phyloP scores from a whole-genome alignment of 805 yeast genomes.

The Zygotorulaspora danielsina region DNA sequence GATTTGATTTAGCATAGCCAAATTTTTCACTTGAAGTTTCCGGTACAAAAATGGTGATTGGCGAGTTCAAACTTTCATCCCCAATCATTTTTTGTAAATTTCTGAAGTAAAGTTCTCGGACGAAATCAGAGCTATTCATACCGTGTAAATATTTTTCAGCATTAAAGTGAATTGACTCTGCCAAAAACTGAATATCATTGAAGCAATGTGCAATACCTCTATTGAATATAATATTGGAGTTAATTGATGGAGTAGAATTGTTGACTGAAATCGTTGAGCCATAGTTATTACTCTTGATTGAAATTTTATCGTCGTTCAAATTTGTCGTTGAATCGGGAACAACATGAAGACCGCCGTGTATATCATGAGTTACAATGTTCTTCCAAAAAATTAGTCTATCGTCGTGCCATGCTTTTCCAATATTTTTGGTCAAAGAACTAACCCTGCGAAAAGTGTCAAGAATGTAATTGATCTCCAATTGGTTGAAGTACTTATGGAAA shows the following conservation, averaged over 20 bases:
- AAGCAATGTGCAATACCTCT: conserved; percentile 52
- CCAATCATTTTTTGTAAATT: conserved; percentile 54
- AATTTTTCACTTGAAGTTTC: conserved; percentile 33
- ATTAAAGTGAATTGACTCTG: conserved; percentile 39
- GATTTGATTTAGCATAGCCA: conserved; percentile 36
- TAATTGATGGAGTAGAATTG: conserved; percentile 31
- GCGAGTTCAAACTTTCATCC: conserved; percentile 44
- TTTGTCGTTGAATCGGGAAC: conserved; percentile 16
- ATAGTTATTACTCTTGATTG: conserved; percentile 22
- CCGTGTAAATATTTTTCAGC: conserved; percentile 58
- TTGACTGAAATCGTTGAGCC: conserved; percentile 40
- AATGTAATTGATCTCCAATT: conserved; percentile 46
- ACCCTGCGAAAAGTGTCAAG: conserved; percentile 17
- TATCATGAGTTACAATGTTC: conserved; percentile 39
- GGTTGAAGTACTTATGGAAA: conserved; percentile 34
- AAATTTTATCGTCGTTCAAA: conserved; percentile 25
- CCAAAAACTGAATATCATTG: conserved; percentile 30
- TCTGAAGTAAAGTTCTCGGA: conserved; percentile 64
- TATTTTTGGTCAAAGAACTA: conserved; percentile 8
- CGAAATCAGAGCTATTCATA: conserved; percentile 55
- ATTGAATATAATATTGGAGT: conserved; percentile 41
- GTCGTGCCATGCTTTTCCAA: conserved; percentile 18
- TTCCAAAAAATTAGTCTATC: conserved; percentile 21
- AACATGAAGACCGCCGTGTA: conserved; percentile 42
- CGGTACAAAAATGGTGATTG: conserved; percentile 55